Conservation (phyloP, 306 rosid species). For the Vigna hirtella region DNA sequence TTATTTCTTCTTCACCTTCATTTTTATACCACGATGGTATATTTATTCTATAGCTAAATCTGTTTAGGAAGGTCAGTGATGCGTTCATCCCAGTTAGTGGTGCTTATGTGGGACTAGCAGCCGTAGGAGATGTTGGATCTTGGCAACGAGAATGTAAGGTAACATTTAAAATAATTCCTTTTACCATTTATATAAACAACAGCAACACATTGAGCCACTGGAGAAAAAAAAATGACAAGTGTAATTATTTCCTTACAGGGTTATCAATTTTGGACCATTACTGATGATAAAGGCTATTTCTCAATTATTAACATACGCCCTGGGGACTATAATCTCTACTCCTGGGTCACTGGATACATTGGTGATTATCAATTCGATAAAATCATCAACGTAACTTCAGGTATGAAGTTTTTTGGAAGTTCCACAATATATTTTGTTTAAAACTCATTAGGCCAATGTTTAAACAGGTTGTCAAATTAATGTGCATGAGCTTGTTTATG, state of each 20-base stretch:
- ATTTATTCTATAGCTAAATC: not conserved
- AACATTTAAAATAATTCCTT: not conserved
- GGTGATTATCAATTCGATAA: conserved; percentile 62
- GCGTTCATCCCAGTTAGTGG: conserved; percentile 54
- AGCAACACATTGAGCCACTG: conserved; percentile 9
- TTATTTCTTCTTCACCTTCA: not conserved
- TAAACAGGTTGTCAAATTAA: conserved; percentile 55
- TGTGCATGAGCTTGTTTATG: conserved; percentile 59
- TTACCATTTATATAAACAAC: not conserved
- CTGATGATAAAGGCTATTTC: conserved; percentile 72
- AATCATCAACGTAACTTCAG: conserved; percentile 64
- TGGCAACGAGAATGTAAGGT: conserved; percentile 94
- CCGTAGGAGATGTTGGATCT: conserved; percentile 77
- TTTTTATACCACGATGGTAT: not conserved
- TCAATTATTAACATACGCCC: conserved; percentile 56
- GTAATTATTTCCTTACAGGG: conserved; percentile 59
- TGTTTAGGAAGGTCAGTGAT: conserved; percentile 56
- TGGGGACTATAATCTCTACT: conserved; percentile 68
- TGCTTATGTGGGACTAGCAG: conserved; percentile 77
- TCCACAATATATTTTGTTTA: not conserved
- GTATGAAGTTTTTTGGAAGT: conserved; percentile 40
- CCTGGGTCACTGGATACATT: conserved; percentile 76
- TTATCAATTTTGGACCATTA: conserved; percentile 86
- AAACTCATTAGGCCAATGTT: conserved; percentile 30
- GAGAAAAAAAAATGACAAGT: not conserved